phyloP scores from a whole-genome alignment of 768 basidiomycete species.

The Lactarius quietus region DNA sequence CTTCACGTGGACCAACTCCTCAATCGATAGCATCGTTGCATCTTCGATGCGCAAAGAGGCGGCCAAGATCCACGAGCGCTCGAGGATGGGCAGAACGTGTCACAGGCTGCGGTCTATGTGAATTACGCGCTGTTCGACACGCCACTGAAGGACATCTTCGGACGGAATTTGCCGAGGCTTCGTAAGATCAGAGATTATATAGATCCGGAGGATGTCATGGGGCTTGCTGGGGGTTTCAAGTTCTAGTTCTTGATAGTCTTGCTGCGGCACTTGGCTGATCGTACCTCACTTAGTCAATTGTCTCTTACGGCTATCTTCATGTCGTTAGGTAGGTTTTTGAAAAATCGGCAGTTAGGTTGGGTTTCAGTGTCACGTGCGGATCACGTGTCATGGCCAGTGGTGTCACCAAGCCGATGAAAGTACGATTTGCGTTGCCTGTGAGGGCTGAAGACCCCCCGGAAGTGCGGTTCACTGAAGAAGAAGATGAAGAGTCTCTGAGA shows the following conservation, averaged over 20 bases:
- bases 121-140: constrained; percentile 25
- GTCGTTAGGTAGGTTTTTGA: no score
- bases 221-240: constrained; percentile 28
- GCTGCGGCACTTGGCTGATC: no score
- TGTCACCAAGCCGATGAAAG: no score
- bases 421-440: no score
- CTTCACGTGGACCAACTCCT: constrained; percentile 13
- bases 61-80: constrained; percentile 2
- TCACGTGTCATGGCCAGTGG: no score
- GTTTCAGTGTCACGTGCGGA: no score
- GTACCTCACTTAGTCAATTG: no score
- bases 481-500: no score
- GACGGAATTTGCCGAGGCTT: constrained; percentile 21
- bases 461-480: no score
- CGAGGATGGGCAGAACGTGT: constrained; percentile 26
- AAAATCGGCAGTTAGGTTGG: no score
- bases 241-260: not conserved
- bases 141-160: constrained; percentile 23
- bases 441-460: no score
- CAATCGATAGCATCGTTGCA: constrained; percentile 41
- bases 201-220: constrained; percentile 29
- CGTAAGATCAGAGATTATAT: constrained; percentile 5
- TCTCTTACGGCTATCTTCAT: no score
- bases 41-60: constrained; percentile 32
- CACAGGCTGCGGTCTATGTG: constrained; percentile 16